Evolutionary conservation across 2,329 filamentous ascomycete species (phyloP).

Genomic region (Exophiala spinifera): DNA sequence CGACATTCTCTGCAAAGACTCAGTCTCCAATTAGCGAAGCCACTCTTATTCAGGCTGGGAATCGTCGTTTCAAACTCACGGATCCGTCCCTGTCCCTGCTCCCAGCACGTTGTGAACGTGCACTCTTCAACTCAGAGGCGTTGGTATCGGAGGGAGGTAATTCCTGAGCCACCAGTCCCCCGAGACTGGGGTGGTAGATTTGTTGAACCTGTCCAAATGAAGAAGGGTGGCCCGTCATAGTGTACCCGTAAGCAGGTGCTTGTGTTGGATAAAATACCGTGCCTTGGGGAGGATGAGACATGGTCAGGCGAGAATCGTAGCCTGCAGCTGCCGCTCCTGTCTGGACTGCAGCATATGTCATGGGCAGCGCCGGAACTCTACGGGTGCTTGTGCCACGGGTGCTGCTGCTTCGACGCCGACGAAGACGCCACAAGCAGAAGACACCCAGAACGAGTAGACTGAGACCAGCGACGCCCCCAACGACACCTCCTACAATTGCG

Average conservation of each 20-base stretch:
- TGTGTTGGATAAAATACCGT: too few relatives aligned
- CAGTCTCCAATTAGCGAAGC: not conserved
- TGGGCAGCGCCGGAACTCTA: not conserved
- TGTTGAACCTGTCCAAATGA: too few relatives aligned
- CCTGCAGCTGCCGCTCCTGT: too few relatives aligned
- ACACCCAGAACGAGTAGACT: slow-evolving; percentile 4
- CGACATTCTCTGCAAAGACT: not conserved
- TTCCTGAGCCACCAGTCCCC: not conserved
- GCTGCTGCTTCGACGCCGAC: not conserved
- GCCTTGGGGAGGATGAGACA: too few relatives aligned
- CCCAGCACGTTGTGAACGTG: not conserved
- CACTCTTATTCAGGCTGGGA: too few relatives aligned
- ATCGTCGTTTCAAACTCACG: not conserved
- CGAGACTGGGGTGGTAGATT: not conserved
- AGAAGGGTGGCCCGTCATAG: too few relatives aligned
- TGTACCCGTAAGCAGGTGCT: too few relatives aligned
- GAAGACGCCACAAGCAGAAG: not conserved
- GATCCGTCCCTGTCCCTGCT: not conserved
- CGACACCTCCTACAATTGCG: slow-evolving; percentile 25
- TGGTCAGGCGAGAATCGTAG: too few relatives aligned
- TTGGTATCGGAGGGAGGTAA: not conserved
- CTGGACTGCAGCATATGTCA: too few relatives aligned
- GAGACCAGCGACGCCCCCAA: slow-evolving; percentile 15
- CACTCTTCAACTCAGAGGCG: not conserved
- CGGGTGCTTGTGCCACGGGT: not conserved